Percentiles rank a stretch among this genome's conserved stretches.
These are phyloP conservation scores for Chiua virens DNA, from an alignment of 768 basidiomycete species.

Conservation along the genomic window DNA sequence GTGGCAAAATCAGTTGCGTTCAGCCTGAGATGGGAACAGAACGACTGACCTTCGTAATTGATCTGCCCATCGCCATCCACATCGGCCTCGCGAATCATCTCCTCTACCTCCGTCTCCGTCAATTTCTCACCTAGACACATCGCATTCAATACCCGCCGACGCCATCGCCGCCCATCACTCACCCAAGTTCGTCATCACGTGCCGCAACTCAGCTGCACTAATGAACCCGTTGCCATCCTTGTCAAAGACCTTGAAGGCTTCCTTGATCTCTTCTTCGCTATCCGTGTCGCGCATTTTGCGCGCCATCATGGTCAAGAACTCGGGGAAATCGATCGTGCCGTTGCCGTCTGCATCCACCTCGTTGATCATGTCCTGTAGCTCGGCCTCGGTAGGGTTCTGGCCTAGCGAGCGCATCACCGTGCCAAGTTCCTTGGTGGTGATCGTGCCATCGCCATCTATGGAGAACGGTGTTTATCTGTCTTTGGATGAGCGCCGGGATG, in stretches of 20 bases:
- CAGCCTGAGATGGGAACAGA: not conserved
- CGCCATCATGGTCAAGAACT: constrained; percentile 84
- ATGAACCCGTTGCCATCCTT: constrained; percentile 95
- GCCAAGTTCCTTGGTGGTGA: constrained; percentile 87
- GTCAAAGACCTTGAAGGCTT: constrained; percentile 97
- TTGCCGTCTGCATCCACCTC: constrained; percentile 90
- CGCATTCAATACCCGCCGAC: constrained; percentile 3
- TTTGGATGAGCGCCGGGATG: not conserved
- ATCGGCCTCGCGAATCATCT: constrained; percentile 97
- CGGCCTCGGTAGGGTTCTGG: constrained; percentile 90
- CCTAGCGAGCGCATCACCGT: constrained; percentile 93
- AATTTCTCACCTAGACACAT: constrained; percentile 71
- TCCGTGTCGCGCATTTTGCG: constrained; percentile 91
- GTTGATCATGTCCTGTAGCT: constrained; percentile 94
- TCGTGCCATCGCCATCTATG: constrained; percentile 88
- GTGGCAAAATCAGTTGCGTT: not conserved
- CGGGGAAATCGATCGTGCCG: constrained; percentile 83
- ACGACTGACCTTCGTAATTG: constrained; percentile 70
- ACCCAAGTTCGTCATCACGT: constrained; percentile 93
- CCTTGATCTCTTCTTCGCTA: constrained; percentile 90
- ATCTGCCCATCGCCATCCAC: constrained; percentile 94
- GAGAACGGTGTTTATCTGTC: not conserved
- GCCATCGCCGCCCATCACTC: constrained; percentile 16
- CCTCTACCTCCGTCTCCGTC: constrained; percentile 83
- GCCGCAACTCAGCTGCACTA: constrained; percentile 79